Percentiles rank a stretch among this genome's conserved stretches.
Evolutionary conservation across 2,329 filamentous ascomycete genomes (phyloP).

Genomic region (Tolypocladium sp.): DNA sequence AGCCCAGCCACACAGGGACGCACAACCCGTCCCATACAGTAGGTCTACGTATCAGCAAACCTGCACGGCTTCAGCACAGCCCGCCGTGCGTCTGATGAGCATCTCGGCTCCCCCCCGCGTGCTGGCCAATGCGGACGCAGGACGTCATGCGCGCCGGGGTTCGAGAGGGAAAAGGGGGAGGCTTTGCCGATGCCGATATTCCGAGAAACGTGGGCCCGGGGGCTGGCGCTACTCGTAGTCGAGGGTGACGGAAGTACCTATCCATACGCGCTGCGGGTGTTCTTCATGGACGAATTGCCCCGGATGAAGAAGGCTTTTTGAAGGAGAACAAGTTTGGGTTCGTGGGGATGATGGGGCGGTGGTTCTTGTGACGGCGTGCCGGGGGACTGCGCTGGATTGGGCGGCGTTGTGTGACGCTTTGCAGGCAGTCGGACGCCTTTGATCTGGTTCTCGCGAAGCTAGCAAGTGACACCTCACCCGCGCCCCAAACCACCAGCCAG

Average conservation of each 20-base stretch:
- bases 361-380: neutral
- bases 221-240: neutral
- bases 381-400: neutral
- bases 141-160: neutral
- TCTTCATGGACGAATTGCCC: no score
- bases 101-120: neutral
- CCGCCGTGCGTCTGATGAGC: neutral
- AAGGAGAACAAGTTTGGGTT: neutral
- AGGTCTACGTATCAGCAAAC: neutral
- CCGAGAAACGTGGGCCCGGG: conserved; percentile 1
- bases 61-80: neutral
- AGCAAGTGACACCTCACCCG: neutral
- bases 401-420: neutral
- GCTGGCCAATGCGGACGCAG: neutral
- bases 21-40: neutral
- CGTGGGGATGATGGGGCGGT: neutral
- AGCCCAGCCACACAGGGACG: neutral
- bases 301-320: neutral
- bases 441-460: neutral
- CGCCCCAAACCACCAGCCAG: neutral
- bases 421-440: neutral
- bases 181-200: conserved; percentile 5
- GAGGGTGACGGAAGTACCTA: neutral
- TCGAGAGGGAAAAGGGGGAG: neutral
- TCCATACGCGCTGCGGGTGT: no score